Base-by-base conservation (phyloP, 495 filamentous ascomycete genomes). In the Pyrenula massariospora region DNA sequence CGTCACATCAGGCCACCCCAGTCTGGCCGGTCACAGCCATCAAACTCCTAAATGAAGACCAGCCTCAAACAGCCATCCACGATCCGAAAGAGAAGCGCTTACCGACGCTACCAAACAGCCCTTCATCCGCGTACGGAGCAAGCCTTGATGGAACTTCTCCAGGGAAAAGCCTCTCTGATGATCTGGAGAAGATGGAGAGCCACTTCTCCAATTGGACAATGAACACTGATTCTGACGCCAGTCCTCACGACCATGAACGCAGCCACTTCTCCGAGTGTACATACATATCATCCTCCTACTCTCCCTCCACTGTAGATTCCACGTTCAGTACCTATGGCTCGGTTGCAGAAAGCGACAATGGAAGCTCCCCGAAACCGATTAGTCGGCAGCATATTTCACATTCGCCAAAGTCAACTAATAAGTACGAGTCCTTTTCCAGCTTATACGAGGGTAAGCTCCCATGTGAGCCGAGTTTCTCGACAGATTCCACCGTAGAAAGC, bases 241-340 rank as follows among this genome's bases (percentile, higher is more conserved):
- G 15, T 42, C 31, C 15, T 15, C 31, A 42, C 31, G 31, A 42
- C 15, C 31, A 42, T 5, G 31, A 42, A 42, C 67, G 59, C 24
- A 77, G 72, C 56, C 68, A 70, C 56, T 75, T 76, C 52, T 77
- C 74, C 3, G 69, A 69, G 54, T 63, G 72, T 57, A 76, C 67
- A 15, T 42, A 42, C 31, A 42, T 42, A 5, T 42, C 31, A 5
- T 8, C 8, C 31, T 42, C 31, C 5, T 42, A 42, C 15, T 42
- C 31, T 5, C 31, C 31, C 15, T 42, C 31, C 5, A 42, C 5
- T 42, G 31, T 42, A 5, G 15, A 42, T 42, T 42, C 31, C 15
- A 42, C 15, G 31, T 42, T 8, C 15, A 42, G 31, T 15, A 42
- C 5, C 31, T 5, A 42, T 8, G 31, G 31, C 31, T 42, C 31